Evolutionary conservation across 2,329 filamentous ascomycete genomes (phyloP).

Genomic region (Hymenotorrendiella dingleyae): DNA sequence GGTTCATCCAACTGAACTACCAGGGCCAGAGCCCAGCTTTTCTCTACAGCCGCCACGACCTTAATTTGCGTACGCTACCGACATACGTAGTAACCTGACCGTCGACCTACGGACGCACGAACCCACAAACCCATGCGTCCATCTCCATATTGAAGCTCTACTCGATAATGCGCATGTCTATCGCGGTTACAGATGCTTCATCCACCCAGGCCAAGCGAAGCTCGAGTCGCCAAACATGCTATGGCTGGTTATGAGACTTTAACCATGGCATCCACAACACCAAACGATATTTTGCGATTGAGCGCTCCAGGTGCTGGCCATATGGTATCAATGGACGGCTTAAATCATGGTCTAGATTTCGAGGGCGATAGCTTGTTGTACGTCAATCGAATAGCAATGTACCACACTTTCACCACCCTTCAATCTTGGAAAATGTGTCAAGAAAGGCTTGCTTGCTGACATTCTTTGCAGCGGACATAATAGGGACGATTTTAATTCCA

Average conservation of each 20-base stretch:
- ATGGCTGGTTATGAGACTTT: constrained; percentile 18
- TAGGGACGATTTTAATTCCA: constrained; percentile 35
- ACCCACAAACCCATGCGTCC: background rate
- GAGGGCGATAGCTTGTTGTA: constrained; percentile 25
- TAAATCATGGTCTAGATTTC: constrained; percentile 26
- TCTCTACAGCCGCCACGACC: background rate
- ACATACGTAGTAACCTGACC: background rate
- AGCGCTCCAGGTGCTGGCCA: constrained; percentile 13
- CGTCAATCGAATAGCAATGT: constrained; percentile 5
- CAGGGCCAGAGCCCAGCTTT: background rate
- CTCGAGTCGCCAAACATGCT: background rate
- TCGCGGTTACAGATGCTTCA: constrained; percentile 11
- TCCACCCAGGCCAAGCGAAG: constrained; percentile 9
- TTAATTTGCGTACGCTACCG: background rate
- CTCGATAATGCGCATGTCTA: constrained; percentile 17
- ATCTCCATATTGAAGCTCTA: background rate
- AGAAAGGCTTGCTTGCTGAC: no score
- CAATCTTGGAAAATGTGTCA: no score
- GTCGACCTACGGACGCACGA: background rate
- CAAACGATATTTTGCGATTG: constrained; percentile 26
- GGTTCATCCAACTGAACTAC: background rate
- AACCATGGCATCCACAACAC: constrained; percentile 9
- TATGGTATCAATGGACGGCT: constrained; percentile 24
- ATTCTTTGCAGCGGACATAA: constrained; percentile 21
- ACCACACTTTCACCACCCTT: no score